Conservation (phyloP, 345 rosid genomes). For the Citrus cavaleriei region DNA sequence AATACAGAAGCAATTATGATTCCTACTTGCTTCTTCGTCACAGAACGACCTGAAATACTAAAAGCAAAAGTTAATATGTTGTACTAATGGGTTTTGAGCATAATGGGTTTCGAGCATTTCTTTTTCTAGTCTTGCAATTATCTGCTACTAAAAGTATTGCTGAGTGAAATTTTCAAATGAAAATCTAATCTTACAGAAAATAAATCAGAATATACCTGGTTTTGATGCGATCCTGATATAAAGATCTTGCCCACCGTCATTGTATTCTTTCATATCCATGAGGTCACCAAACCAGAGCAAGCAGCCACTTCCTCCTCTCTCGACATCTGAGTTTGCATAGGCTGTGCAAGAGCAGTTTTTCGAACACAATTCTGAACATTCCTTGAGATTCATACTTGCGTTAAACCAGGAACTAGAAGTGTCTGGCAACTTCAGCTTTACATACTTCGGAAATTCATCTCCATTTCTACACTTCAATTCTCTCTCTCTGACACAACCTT, state of each 20-base stretch:
- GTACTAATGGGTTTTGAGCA: background rate
- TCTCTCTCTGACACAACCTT: constrained; percentile 45
- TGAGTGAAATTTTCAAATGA: background rate
- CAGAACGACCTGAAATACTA: background rate
- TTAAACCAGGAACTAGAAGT: constrained; percentile 23
- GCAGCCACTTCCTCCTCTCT: constrained; percentile 45
- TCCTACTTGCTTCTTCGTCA: background rate
- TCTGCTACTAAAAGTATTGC: background rate
- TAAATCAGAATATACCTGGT: constrained; percentile 18
- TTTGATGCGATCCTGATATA: constrained; percentile 23
- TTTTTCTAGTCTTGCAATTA: background rate
- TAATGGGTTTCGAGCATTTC: background rate
- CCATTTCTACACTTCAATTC: constrained; percentile 23
- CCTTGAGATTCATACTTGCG: constrained; percentile 24
- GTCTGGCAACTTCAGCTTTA: constrained; percentile 43
- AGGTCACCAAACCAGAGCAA: constrained; percentile 45
- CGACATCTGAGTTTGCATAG: constrained; percentile 35
- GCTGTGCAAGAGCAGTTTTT: constrained; percentile 51
- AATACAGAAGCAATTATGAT: background rate
- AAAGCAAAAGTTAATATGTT: background rate
- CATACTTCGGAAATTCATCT: constrained; percentile 31
- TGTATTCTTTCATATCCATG: constrained; percentile 26
- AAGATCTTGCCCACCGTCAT: constrained; percentile 19
- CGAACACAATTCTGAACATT: constrained; percentile 25
- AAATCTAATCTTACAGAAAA: background rate